These are phyloP conservation scores for Citrullus colocynthis DNA, from an alignment of 306 rosid genomes.

Conservation along the genomic window DNA sequence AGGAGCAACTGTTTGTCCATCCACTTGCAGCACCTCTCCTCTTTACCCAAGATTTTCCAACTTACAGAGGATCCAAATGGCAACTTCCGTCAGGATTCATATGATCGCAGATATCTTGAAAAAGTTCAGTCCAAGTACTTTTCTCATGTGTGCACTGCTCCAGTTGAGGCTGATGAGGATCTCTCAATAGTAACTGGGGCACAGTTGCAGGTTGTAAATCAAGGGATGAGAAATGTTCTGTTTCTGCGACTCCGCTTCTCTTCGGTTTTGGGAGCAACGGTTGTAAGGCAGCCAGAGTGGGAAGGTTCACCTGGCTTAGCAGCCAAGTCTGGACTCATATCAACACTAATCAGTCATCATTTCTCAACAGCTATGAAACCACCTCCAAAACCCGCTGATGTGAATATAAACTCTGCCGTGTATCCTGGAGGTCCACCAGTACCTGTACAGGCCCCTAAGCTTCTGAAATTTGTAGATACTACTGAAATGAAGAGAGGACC, in stretches of 20 bases:
- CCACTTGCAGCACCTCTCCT: slow-evolving; percentile 86
- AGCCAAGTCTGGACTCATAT: slow-evolving; percentile 82
- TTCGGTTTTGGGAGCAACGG: slow-evolving; percentile 50
- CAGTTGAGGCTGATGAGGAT: slow-evolving; percentile 78
- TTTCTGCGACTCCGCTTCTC: slow-evolving; percentile 68
- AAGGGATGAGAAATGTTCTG: slow-evolving; percentile 67
- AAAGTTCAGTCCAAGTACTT: slow-evolving; percentile 97
- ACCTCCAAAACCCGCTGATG: slow-evolving; percentile 86
- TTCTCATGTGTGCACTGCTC: slow-evolving; percentile 94
- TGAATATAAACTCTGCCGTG: slow-evolving; percentile 82
- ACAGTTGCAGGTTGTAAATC: slow-evolving; percentile 75
- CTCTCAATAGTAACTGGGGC: slow-evolving; percentile 84
- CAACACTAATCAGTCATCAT: slow-evolving; percentile 92
- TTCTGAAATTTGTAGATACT: slow-evolving; percentile 78
- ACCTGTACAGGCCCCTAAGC: slow-evolving; percentile 78
- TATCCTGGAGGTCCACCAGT: slow-evolving; percentile 97
- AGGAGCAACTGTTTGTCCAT: slow-evolving; percentile 83
- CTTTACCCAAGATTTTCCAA: slow-evolving; percentile 78
- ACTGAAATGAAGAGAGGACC: slow-evolving; percentile 97
- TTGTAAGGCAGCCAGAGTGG: slow-evolving; percentile 77
- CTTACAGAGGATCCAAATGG: slow-evolving; percentile 69
- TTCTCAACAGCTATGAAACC: slow-evolving; percentile 73
- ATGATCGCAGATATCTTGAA: slow-evolving; percentile 63
- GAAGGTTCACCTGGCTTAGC: slow-evolving; percentile 84
- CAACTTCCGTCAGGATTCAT: slow-evolving; percentile 35